Evolutionary conservation across 2,329 filamentous ascomycete genomes (phyloP).

Genomic region (Periconia sp.): DNA sequence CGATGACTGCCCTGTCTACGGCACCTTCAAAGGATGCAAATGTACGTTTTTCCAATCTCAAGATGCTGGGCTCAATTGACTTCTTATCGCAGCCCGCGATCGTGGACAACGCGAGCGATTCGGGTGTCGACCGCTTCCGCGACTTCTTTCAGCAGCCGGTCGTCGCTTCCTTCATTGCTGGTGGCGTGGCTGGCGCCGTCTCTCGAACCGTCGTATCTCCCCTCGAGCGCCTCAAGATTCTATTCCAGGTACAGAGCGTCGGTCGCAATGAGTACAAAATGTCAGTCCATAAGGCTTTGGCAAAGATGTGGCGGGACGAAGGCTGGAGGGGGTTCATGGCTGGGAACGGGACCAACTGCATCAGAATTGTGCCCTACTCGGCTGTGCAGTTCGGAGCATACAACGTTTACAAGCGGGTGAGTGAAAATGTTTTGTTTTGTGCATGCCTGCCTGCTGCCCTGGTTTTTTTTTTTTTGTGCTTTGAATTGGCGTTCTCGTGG

Average conservation of each 20-base stretch:
- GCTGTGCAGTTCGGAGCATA: constrained; percentile 98
- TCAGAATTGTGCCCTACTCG: constrained; percentile 97
- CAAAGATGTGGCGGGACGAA: constrained; percentile 96
- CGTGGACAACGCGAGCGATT: constrained; percentile 19
- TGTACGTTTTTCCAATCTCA: constrained; percentile 13
- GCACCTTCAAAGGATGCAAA: constrained; percentile 23
- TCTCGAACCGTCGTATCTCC: constrained; percentile 96
- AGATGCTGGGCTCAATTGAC: constrained; percentile 19
- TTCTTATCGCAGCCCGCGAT: constrained; percentile 14
- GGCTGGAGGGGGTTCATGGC: constrained; percentile 98
- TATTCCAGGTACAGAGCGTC: constrained; percentile 94
- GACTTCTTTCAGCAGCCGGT: constrained; percentile 76
- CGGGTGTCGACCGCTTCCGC: constrained; percentile 31
- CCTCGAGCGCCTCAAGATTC: constrained; percentile 92
- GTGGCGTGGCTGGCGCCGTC: constrained; percentile 94
- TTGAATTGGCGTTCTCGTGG: constrained; percentile 2
- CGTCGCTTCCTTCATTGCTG: constrained; percentile 89
- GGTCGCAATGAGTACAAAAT: constrained; percentile 93
- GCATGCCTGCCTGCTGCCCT: constrained; percentile 2
- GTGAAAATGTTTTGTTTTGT: constrained; percentile 39
- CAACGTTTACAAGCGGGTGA: constrained; percentile 92
- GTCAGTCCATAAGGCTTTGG: constrained; percentile 84
- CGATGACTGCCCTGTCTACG: constrained; percentile 26
- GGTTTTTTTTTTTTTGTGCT: constrained; percentile 1
- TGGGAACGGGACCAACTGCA: constrained; percentile 97